Evolutionary conservation across 495 filamentous ascomycete species (phyloP).

Genomic region (Podospora sp.): DNA sequence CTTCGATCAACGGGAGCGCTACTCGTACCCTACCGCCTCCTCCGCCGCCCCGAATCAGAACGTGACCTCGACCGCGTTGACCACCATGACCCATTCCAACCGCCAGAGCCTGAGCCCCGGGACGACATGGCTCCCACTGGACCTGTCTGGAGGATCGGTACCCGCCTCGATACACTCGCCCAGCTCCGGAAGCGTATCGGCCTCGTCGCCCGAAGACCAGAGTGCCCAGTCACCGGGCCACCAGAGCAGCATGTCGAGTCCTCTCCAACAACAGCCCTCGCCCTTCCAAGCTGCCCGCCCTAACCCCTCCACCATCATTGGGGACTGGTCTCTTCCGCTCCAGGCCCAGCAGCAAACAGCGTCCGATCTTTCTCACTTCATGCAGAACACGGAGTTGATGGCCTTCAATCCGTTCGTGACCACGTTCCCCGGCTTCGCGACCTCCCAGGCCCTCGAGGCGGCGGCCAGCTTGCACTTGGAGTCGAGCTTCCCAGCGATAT

Average conservation of each 20-base stretch:
- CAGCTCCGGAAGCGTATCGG: constrained; percentile 43
- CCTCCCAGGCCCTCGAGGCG: constrained; percentile 65
- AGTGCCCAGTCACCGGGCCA: constrained; percentile 47
- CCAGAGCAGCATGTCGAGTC: constrained; percentile 45
- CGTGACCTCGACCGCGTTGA: constrained; percentile 48
- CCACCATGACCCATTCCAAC: constrained; percentile 44
- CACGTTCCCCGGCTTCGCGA: constrained; percentile 64
- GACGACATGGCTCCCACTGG: constrained; percentile 48
- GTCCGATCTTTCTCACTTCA: constrained; percentile 55
- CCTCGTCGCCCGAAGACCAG: constrained; percentile 50
- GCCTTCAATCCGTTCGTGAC: constrained; percentile 50
- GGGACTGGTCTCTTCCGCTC: constrained; percentile 58
- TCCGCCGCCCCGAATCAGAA: constrained; percentile 46
- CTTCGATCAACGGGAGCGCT: constrained; percentile 58
- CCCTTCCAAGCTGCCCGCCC: constrained; percentile 48
- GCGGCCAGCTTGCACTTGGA: constrained; percentile 64
- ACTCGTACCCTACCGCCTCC: constrained; percentile 47
- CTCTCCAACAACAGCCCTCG: constrained; percentile 51
- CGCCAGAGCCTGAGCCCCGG: constrained; percentile 45
- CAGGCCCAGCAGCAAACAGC: constrained; percentile 56
- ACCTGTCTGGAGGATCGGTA: constrained; percentile 41
- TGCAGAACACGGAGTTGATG: constrained; percentile 53
- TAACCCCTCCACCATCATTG: constrained; percentile 48
- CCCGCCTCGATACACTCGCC: constrained; percentile 43
- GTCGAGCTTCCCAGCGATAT: constrained; percentile 60